Conservation (phyloP, 2,329 filamentous ascomycete genomes). For the Tothia fuscella region DNA sequence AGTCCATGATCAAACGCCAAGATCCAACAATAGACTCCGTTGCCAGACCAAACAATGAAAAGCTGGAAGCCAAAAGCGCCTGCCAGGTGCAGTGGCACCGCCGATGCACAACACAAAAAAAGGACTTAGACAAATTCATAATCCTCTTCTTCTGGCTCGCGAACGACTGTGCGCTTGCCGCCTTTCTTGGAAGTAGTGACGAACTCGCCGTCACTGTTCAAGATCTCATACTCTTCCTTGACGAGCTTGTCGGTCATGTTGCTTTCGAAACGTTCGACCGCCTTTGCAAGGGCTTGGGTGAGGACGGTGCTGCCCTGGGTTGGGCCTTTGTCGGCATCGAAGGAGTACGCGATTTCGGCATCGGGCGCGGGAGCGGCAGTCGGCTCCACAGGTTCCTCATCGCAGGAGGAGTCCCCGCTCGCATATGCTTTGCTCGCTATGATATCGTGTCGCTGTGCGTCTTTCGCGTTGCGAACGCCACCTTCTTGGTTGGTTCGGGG, state of each 20-base stretch:
- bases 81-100: too few relatives aligned
- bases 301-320: slow-evolving; percentile 45
- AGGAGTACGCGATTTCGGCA: slow-evolving; percentile 41
- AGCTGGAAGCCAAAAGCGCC: too few relatives aligned
- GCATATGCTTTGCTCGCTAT: slow-evolving; percentile 16
- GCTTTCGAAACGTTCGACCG: slow-evolving; percentile 47
- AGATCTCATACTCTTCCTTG: slow-evolving; percentile 47
- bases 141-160: slow-evolving; percentile 26
- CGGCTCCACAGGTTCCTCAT: slow-evolving; percentile 32
- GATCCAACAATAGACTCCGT: too few relatives aligned
- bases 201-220: slow-evolving; percentile 28
- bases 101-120: not conserved
- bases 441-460: slow-evolving; percentile 18
- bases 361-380: slow-evolving; percentile 33
- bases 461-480: slow-evolving; percentile 2
- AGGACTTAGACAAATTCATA: slow-evolving; percentile 28
- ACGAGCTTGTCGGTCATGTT: slow-evolving; percentile 49
- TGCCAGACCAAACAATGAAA: too few relatives aligned
- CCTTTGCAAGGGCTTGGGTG: slow-evolving; percentile 43
- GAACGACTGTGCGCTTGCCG: slow-evolving; percentile 16
- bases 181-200: slow-evolving; percentile 20
- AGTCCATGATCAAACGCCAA: too few relatives aligned
- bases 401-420: slow-evolving; percentile 30
- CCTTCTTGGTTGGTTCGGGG: slow-evolving; percentile 10
- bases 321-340: slow-evolving; percentile 38